Evolutionary conservation across 768 basidiomycete genomes (phyloP), one percentile per base, ranked within the genome.

Genomic region (Kwoniella dejecticola): DNA sequence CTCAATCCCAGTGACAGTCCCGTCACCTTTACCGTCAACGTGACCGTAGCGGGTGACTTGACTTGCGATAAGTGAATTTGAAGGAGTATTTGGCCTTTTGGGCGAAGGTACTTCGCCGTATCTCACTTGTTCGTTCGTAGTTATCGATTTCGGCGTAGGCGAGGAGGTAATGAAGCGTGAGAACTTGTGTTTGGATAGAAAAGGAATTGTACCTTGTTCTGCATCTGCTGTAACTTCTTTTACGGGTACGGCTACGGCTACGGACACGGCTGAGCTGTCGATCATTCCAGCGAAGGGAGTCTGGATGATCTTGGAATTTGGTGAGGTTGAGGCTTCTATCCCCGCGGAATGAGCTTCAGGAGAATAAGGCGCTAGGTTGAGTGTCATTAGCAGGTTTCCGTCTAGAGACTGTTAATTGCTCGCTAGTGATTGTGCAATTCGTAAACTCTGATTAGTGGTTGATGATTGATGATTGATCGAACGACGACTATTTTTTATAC

Each of bases 201-300:
- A 56, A 8, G 54, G 54, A 29, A 56, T 56, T 4, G 54, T 55
- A 42, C n/a, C 19, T 50, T 24, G 27, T 30, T n/a, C 41, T 6
- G 19, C 19, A 6, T 7, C n/a, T 44, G 13, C 41, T 8, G 41
- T 8, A 44, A n/a, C 41, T 38, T 38, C 36, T 8, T 8, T 17
- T 17, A 17, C 10, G 17, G 36, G 10, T 38, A 8, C 10, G 36
- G 36, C 36, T 38, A 38, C 36, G 42, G 42, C 19, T 23, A 23
- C 19, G n/a, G n/a, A n/a, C n/a, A n/a, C n/a, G n/a, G n/a, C 19
- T 47, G 46, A 11, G 7, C 19, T 7, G 24, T 19, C 24, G 11
- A 2, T 21, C 23, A 11, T 24, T 47, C 46, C 11, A 13, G 10
- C 41, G 19, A 24, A 27, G n/a, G 46, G 46, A 47, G 46, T 47